These are phyloP conservation scores for Neurospora tetraspora DNA, from an alignment of 495 filamentous ascomycete genomes.

Conservation along the genomic window DNA sequence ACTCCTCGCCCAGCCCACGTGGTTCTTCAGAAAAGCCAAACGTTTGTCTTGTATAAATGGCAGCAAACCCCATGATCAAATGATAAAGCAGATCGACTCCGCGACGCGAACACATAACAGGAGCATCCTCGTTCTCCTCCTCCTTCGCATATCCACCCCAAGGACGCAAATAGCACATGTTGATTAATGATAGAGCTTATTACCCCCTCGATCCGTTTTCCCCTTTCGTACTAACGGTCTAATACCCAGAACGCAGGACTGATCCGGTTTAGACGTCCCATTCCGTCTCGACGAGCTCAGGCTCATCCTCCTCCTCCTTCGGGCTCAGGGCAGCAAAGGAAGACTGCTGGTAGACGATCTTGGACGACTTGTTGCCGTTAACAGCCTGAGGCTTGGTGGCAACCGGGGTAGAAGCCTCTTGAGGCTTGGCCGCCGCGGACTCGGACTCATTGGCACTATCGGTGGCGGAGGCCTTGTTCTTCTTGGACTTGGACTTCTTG, in stretches of 20 bases:
- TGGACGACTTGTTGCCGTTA: constrained; percentile 18
- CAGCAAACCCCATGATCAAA: neutral
- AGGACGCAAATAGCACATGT: neutral
- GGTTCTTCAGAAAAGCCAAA: neutral
- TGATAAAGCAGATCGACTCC: neutral
- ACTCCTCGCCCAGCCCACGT: constrained; percentile 17
- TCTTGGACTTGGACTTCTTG: constrained; percentile 49
- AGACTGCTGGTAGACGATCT: constrained; percentile 30
- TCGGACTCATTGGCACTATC: constrained; percentile 22
- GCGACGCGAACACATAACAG: neutral
- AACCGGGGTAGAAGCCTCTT: constrained; percentile 6
- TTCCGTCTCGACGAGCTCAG: constrained; percentile 26
- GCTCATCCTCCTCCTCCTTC: constrained; percentile 28
- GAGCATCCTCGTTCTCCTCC: neutral
- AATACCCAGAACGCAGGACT: neutral
- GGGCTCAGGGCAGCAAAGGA: constrained; percentile 40
- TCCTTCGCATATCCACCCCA: neutral
- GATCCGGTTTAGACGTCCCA: constrained; percentile 35
- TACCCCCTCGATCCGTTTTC: neutral
- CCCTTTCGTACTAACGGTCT: neutral
- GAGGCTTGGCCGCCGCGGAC: constrained; percentile 5
- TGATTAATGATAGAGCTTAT: neutral
- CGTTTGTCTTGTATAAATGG: neutral
- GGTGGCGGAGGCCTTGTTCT: constrained; percentile 27
- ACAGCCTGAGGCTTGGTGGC: constrained; percentile 14